These are phyloP conservation scores for Anthracocystis panici-leucophaei DNA, from an alignment of 1,284 basidiomycete species.

Conservation along the genomic window DNA sequence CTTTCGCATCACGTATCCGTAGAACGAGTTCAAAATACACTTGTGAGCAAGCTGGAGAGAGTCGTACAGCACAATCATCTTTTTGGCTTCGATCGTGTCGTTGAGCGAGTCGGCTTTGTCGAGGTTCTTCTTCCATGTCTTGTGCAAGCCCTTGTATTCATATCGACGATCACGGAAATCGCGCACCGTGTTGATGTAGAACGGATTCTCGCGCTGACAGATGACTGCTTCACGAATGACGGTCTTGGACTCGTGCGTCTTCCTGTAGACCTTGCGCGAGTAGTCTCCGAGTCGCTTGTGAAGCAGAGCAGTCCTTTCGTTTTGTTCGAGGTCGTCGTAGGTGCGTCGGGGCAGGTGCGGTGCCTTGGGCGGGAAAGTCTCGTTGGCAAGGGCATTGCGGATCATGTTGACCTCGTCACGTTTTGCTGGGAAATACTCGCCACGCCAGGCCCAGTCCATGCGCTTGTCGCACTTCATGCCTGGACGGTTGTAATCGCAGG, in stretches of 20 bases:
- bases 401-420: slow-evolving; percentile 99
- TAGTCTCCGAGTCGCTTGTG: slow-evolving; percentile 99
- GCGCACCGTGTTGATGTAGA: slow-evolving; percentile 98
- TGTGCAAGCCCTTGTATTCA: slow-evolving; percentile 98
- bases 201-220: slow-evolving; percentile 97
- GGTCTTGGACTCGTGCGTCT: slow-evolving; percentile 98
- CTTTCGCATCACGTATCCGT: slow-evolving; percentile 99
- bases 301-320: slow-evolving; percentile 89
- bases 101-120: slow-evolving; percentile 81
- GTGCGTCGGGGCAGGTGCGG: slow-evolving; percentile 81
- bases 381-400: slow-evolving; percentile 93
- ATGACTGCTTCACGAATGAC: slow-evolving; percentile 95
- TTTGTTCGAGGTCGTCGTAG: slow-evolving; percentile 85
- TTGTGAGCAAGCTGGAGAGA: slow-evolving; percentile 99
- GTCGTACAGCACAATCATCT: slow-evolving; percentile 99
- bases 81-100: slow-evolving; percentile 95
- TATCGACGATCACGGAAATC: slow-evolving; percentile 97
- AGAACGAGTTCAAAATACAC: slow-evolving; percentile 99
- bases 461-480: slow-evolving; percentile 94
- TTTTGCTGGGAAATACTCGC: slow-evolving; percentile 97
- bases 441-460: slow-evolving; percentile 98
- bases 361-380: slow-evolving; percentile 86
- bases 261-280: slow-evolving; percentile 97
- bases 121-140: slow-evolving; percentile 99
- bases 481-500: slow-evolving; percentile 97